A percentile compares a stretch with the other conserved stretches of the same genome.
These are phyloP conservation scores for Russula virescens DNA, from an alignment of 768 basidiomycete species.

Conservation along the genomic window DNA sequence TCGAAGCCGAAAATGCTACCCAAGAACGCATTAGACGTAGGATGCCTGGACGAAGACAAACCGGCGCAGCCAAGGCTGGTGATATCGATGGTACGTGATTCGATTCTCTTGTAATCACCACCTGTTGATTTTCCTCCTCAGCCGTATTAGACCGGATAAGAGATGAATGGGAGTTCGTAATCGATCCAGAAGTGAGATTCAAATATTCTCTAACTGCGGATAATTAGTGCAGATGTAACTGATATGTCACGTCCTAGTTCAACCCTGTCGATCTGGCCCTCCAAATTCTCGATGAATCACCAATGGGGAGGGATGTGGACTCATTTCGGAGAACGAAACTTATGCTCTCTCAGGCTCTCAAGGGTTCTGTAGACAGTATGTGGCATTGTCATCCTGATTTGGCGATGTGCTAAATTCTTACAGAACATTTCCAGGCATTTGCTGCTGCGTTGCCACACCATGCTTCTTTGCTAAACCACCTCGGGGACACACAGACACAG, in stretches of 20 bases:
- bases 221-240: conserved; percentile 1
- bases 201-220: not conserved
- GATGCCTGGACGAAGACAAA: conserved; percentile 50
- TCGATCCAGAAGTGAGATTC: conserved; percentile 65
- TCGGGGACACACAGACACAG: conserved; percentile 69
- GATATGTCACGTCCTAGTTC: conserved; percentile 48
- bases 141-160: conserved; percentile 81
- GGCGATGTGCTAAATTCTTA: conserved; percentile 20
- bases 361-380: conserved; percentile 85
- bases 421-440: conserved; percentile 91
- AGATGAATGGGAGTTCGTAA: conserved; percentile 87
- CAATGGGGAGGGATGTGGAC: conserved; percentile 64
- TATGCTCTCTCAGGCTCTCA: conserved; percentile 72
- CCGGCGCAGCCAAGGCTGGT: conserved; percentile 55
- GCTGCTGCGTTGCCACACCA: conserved; percentile 93
- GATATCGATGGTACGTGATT: conserved; percentile 72
- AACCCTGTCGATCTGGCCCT: conserved; percentile 92
- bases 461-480: conserved; percentile 64
- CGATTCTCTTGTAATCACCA: not conserved
- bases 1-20: conserved; percentile 56
- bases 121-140: conserved; percentile 29
- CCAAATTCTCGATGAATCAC: conserved; percentile 74
- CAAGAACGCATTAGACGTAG: conserved; percentile 67
- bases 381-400: conserved; percentile 15
- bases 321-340: conserved; percentile 74